Evolutionary conservation across 1,284 basidiomycete genomes (phyloP), one percentile per base, ranked within the genome.

Genomic region (Mycena sp.): DNA sequence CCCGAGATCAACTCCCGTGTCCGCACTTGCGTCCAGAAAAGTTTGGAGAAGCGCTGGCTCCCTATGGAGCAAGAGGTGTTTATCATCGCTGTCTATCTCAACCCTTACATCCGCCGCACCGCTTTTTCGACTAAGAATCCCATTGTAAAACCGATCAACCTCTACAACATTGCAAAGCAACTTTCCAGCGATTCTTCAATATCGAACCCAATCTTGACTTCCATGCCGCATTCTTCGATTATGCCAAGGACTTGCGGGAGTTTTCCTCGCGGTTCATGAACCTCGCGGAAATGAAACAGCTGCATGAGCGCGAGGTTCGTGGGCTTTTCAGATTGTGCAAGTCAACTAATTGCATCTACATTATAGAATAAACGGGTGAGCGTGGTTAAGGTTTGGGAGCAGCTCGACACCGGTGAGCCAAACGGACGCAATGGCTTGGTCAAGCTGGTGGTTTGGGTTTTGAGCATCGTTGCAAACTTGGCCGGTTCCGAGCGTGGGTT

Each of bases 21-120:
- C 30, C 19, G 41, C 30, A 43, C 50, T 23, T 61, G 52, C 14
- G 51, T 70, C 19, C 38, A 63, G 16, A 52, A 57, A 12, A 75
- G 73, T 45, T 58, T 76, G 44, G 71, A 75, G 61, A 67, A 58
- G 48, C 70, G 70, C 11, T 74, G 73, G 73, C 46, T 45, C 17
- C 67, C 69, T 25, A 64, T 71, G n/a, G 73, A 76, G 58, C 75
- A 73, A 62, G 72, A 75, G 19, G 51, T 71, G 6, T 74, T 73
- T 53, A 74, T 73, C 48, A 62, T 70, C 7, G 65, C 73, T n/a
- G 55, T 76, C 10, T 45, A 68, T 46, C 55, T 71, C 16, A 71
- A 72, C 55, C 71, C 70, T 19, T 58, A 44, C 30, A 55, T 65
- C 41, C 55, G 46, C 23, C 32, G 50, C 21, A 21, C 25, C 25